A percentile compares a stretch with the other conserved stretches of the same genome.
phyloP scores from a whole-genome alignment of 1,139 yeast species.

The Ashbya aceris region DNA sequence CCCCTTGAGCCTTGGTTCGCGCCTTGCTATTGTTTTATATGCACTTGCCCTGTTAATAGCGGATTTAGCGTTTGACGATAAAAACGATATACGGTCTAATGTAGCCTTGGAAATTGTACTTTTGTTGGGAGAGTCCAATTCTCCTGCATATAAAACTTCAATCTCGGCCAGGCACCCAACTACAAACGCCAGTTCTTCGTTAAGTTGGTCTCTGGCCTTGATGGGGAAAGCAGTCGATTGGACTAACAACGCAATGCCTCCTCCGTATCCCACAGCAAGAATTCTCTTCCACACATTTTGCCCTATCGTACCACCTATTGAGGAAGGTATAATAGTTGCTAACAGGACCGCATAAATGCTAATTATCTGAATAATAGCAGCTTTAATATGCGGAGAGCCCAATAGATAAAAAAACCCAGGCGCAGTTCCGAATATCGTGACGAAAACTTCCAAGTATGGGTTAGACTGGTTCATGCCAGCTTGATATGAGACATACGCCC shows the following conservation, averaged over 20 bases:
- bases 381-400: conserved; percentile 40
- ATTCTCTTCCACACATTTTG: conserved; percentile 41
- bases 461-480: conserved; percentile 35
- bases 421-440: conserved; percentile 36
- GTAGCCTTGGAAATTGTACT: conserved; percentile 24
- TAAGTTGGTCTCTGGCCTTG: conserved; percentile 38
- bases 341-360: conserved; percentile 38
- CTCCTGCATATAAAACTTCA: conserved; percentile 33
- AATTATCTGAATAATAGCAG: conserved; percentile 41
- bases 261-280: conserved; percentile 42
- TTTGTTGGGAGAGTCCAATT: conserved; percentile 33
- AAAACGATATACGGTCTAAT: conserved; percentile 24
- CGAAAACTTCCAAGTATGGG: conserved; percentile 36
- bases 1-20: conserved; percentile 43
- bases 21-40: conserved; percentile 35
- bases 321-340: conserved; percentile 35
- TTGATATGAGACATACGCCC: conserved; percentile 40
- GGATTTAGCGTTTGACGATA: conserved; percentile 32
- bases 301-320: conserved; percentile 35
- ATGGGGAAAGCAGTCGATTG: conserved; percentile 39
- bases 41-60: conserved; percentile 36
- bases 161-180: conserved; percentile 35
- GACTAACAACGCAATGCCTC: conserved; percentile 37
- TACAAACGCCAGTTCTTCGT: conserved; percentile 34
- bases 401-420: conserved; percentile 38